These are phyloP conservation scores for Yamadazyma buinensis DNA, from an alignment of 1,139 yeast genomes.

Conservation along the genomic window DNA sequence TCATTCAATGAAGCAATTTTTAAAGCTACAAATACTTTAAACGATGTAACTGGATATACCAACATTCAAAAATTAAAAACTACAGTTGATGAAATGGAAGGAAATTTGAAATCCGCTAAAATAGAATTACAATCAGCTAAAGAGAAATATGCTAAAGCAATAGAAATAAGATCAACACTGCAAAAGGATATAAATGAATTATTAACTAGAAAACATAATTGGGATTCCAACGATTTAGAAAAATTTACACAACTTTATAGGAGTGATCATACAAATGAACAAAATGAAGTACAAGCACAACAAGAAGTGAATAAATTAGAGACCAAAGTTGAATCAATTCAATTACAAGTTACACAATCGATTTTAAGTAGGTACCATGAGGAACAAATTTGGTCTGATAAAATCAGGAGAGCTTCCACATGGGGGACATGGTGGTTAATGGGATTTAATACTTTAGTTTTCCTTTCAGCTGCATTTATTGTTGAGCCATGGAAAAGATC, in stretches of 20 bases:
- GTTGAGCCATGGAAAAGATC: constrained; percentile 94
- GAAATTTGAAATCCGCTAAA: constrained; percentile 48
- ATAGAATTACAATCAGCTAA: constrained; percentile 49
- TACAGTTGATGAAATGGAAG: constrained; percentile 51
- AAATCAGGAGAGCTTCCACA: constrained; percentile 87
- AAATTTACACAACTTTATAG: constrained; percentile 77
- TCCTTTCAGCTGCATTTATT: constrained; percentile 76
- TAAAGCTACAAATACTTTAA: constrained; percentile 70
- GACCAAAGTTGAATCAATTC: constrained; percentile 62
- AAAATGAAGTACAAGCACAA: constrained; percentile 54
- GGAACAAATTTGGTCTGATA: constrained; percentile 98
- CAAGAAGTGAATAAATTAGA: constrained; percentile 55
- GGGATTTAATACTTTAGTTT: constrained; percentile 79
- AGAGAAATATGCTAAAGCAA: constrained; percentile 55
- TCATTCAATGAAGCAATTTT: constrained; percentile 63
- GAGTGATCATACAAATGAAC: constrained; percentile 75
- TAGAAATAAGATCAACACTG: constrained; percentile 61
- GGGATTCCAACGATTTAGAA: constrained; percentile 79
- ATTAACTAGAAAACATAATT: constrained; percentile 76
- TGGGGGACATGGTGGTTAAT: constrained; percentile 94
- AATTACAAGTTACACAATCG: constrained; percentile 65
- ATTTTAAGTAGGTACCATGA: constrained; percentile 90
- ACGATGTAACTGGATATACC: constrained; percentile 91
- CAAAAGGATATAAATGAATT: constrained; percentile 88
- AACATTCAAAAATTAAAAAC: constrained; percentile 70